Base-by-base conservation (phyloP, 2,329 filamentous ascomycete species). In the Arthrinium puccinioides region DNA sequence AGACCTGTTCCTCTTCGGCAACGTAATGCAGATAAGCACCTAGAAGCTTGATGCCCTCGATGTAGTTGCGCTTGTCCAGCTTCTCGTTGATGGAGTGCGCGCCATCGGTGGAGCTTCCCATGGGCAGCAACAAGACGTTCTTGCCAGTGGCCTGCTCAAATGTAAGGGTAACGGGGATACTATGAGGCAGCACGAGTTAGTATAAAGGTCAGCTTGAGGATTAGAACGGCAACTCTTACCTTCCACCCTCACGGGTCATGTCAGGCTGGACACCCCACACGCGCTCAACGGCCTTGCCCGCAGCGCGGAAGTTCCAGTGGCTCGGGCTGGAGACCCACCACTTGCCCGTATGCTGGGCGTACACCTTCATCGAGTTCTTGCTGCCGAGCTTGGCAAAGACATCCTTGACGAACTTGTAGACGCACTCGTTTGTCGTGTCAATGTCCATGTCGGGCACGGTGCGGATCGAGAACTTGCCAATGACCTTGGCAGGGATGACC, bases 41-140 rank as follows among this genome's bases (percentile, higher is more conserved):
- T 40, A 98, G 66, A 45, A 98, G 67, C 77, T 98, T 98, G 53
- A 86, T 96, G 33, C 92, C 92, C 70, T 98, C 88, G 55, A 98
- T 94, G 62, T 98, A 98, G 67, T 98, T 98, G 57, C 77, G 79
- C 75, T 85, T 88, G 63, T 98, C 92, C 40, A 98, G 72, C 75
- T 95, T 96, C 77, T 97, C 92, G 62, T 98, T 98, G 65, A 96
- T 94, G 23, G 87, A 95, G 67, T 98, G 92, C 7, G 92, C 92
- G 28, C 86, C 89, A 60, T 97, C 92, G 2, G 90, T 98, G 29
- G 86, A 94, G 70, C 86, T 94, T 31, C 92, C 92, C 92, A 98
- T 97, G 21, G 92, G 92, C 49, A 98, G 67, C 48, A 98, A 70
- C 40, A 98, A 69, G 28, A 97, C 90, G 56, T 97, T 98, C 82